phyloP scores from a whole-genome alignment of 495 filamentous ascomycete genomes.

The Amphirosellinia nigrospora region DNA sequence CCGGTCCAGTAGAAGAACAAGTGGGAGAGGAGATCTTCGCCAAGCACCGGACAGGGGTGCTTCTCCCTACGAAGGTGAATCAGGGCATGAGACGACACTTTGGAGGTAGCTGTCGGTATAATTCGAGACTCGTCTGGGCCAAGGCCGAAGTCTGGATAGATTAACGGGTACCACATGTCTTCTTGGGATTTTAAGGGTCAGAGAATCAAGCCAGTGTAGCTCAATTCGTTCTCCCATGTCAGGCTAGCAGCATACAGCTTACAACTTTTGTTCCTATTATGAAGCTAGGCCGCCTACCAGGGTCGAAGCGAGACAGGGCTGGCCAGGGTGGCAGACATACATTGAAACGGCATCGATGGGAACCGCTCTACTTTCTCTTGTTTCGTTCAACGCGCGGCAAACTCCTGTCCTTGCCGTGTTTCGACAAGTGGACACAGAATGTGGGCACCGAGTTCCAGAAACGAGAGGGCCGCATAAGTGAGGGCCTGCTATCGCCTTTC shows the following conservation, averaged over 20 bases:
- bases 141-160: not conserved
- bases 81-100: slow-evolving; percentile 19
- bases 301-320: slow-evolving; percentile 18
- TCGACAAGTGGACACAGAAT: slow-evolving; percentile 25
- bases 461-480: slow-evolving; percentile 4
- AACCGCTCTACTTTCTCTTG: slow-evolving; percentile 24
- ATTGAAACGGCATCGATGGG: slow-evolving; percentile 22
- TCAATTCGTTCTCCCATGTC: not conserved
- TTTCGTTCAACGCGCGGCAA: slow-evolving; percentile 36
- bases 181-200: not conserved
- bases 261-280: slow-evolving; percentile 5
- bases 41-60: slow-evolving; percentile 1
- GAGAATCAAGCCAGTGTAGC: slow-evolving; percentile 1
- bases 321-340: slow-evolving; percentile 26
- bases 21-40: not conserved
- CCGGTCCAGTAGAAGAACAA: slow-evolving; percentile 25
- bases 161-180: not conserved
- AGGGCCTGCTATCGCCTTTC: not conserved
- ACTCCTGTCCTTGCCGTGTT: slow-evolving; percentile 30
- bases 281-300: slow-evolving; percentile 7
- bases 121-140: slow-evolving; percentile 14
- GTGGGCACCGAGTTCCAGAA: slow-evolving; percentile 6
- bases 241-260: not conserved
- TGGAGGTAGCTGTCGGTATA: not conserved
- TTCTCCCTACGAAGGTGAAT: slow-evolving; percentile 14